Evolutionary conservation across 2,329 filamentous ascomycete species (phyloP).

Genomic region (Claviceps humidiphila): DNA sequence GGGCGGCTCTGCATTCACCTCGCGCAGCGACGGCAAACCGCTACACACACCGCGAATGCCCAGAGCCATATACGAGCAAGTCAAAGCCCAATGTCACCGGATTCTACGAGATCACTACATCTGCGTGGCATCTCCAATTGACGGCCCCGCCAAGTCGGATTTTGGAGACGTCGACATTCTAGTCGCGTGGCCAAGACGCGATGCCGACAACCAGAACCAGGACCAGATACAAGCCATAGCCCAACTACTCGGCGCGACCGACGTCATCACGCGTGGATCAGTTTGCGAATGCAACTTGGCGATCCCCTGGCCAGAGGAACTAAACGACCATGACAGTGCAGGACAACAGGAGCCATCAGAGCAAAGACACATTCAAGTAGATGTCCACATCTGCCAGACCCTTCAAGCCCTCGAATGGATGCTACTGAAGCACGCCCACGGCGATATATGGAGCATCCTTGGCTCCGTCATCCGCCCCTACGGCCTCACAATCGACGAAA

Average conservation of each 20-base stretch:
- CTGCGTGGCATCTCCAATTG: conserved; percentile 46
- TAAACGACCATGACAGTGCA: not conserved
- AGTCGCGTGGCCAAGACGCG: conserved; percentile 26
- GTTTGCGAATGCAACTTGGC: conserved; percentile 32
- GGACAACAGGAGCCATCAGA: not conserved
- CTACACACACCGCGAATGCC: conserved; percentile 55
- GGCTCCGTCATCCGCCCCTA: conserved; percentile 49
- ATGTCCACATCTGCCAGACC: conserved; percentile 43
- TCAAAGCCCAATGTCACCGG: conserved; percentile 32
- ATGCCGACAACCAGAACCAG: conserved; percentile 1
- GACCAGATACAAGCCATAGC: conserved; percentile 19
- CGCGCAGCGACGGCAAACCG: conserved; percentile 24
- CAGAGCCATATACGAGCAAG: conserved; percentile 37
- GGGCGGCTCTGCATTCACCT: conserved; percentile 51
- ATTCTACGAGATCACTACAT: conserved; percentile 38
- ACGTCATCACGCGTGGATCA: conserved; percentile 18
- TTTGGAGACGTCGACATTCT: conserved; percentile 66
- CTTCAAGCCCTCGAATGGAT: conserved; percentile 42
- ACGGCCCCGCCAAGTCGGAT: conserved; percentile 54
- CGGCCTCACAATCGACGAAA: conserved; percentile 53
- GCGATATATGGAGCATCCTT: conserved; percentile 55
- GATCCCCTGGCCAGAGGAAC: conserved; percentile 35
- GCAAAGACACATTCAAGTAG: conserved; percentile 49
- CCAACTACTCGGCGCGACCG: conserved; percentile 30
- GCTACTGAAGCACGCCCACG: conserved; percentile 55